These are phyloP conservation scores for Gyromitra esculenta DNA, from an alignment of 2,329 filamentous ascomycete species.

Conservation along the genomic window DNA sequence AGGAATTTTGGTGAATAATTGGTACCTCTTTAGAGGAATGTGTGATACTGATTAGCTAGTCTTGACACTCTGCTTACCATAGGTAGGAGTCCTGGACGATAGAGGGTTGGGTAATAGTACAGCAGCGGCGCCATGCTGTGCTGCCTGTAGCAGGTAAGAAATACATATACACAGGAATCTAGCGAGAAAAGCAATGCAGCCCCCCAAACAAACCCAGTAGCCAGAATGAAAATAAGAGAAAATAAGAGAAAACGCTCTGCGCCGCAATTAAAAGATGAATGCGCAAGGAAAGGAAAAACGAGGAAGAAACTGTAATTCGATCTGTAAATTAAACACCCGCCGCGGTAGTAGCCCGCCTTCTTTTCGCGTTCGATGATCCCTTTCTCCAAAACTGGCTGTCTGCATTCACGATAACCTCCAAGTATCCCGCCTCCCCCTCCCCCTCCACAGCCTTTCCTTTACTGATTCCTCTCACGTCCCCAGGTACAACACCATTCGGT, in stretches of 20 bases:
- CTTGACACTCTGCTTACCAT: conserved; percentile 4
- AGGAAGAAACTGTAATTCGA: conserved; percentile 55
- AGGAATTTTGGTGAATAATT: neutral
- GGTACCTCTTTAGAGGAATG: neutral
- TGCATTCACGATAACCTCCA: conserved; percentile 69
- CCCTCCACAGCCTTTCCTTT: conserved; percentile 54
- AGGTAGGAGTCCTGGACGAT: neutral
- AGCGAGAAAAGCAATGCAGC: conserved; percentile 28
- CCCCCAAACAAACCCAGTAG: conserved; percentile 15
- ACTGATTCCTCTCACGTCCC: neutral
- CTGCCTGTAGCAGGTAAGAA: conserved; percentile 6
- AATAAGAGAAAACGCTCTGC: conserved; percentile 5
- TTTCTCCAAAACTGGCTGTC: conserved; percentile 70
- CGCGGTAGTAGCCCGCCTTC: conserved; percentile 25
- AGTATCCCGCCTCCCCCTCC: conserved; percentile 60
- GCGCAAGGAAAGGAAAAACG: conserved; percentile 55
- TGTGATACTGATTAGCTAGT: conserved; percentile 23
- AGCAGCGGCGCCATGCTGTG: neutral
- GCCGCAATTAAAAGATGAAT: conserved; percentile 25
- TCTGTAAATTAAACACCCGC: conserved; percentile 56
- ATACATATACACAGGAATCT: conserved; percentile 18
- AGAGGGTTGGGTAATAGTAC: neutral
- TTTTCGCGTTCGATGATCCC: conserved; percentile 59
- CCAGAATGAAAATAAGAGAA: conserved; percentile 59
- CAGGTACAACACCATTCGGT: conserved; percentile 57